Conservation (phyloP, 768 basidiomycete species). For the Rhodotorula kratochvilovae region DNA sequence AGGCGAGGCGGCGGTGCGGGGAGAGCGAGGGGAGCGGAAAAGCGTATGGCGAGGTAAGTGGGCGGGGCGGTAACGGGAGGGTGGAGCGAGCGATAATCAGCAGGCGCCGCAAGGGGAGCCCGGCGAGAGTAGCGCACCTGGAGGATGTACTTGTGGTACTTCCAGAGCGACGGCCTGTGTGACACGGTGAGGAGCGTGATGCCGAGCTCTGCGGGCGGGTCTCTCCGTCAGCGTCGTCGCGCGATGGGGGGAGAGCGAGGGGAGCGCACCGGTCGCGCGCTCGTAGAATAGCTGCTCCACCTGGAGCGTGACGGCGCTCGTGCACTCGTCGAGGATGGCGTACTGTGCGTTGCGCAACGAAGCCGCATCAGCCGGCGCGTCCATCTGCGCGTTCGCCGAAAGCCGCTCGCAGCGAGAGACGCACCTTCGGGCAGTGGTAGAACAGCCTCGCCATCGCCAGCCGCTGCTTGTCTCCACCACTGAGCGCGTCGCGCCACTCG, state of each 20-base stretch:
- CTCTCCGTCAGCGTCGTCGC: background rate
- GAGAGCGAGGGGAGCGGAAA: background rate
- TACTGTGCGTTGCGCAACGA: no score
- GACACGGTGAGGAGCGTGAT: slow-evolving; percentile 94
- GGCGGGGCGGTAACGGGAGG: no score
- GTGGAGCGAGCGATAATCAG: no score
- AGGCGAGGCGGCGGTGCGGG: background rate
- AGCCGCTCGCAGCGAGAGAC: slow-evolving; percentile 28
- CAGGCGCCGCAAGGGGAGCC: background rate
- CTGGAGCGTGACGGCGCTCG: slow-evolving; percentile 84
- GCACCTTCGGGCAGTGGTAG: slow-evolving; percentile 85
- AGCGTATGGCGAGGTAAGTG: no score
- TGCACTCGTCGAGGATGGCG: slow-evolving; percentile 94
- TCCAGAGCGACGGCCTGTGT: slow-evolving; percentile 90
- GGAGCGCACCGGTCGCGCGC: slow-evolving; percentile 59
- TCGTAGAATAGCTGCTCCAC: slow-evolving; percentile 95
- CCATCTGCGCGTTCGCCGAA: no score
- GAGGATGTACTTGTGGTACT: slow-evolving; percentile 49
- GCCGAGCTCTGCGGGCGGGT: slow-evolving; percentile 54
- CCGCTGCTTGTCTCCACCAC: slow-evolving; percentile 93
- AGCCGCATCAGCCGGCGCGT: no score
- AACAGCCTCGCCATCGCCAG: slow-evolving; percentile 96
- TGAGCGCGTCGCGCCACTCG: slow-evolving; percentile 90
- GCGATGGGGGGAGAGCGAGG: background rate
- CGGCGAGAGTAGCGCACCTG: slow-evolving; percentile 29